phyloP scores from a whole-genome alignment of 306 rosid species.

The Cajanus cajan region DNA sequence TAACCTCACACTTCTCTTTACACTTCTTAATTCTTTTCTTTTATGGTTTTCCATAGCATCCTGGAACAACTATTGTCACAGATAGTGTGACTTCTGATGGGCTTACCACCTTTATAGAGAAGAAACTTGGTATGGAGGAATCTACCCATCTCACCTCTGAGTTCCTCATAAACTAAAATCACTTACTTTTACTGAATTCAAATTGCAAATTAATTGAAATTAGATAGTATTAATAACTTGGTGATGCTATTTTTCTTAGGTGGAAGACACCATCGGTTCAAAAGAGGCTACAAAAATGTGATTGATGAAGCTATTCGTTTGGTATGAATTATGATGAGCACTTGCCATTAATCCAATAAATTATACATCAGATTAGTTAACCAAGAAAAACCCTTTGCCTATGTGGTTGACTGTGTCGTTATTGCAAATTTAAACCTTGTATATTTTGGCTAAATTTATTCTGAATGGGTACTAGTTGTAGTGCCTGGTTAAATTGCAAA shows the following conservation, averaged over 20 bases:
- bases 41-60: constrained; percentile 58
- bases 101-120: constrained; percentile 85
- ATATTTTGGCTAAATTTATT: neutral
- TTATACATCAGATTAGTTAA: constrained; percentile 6
- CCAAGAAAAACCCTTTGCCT: neutral
- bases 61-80: constrained; percentile 91
- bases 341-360: constrained; percentile 23
- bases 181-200: constrained; percentile 3
- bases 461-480: neutral
- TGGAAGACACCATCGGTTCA: constrained; percentile 94
- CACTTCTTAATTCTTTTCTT: constrained; percentile 14
- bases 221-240: constrained; percentile 5
- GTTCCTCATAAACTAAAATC: neutral
- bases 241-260: constrained; percentile 49
- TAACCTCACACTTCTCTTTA: neutral
- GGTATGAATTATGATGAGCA: constrained; percentile 46
- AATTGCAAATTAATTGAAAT: neutral
- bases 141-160: constrained; percentile 11
- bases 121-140: constrained; percentile 72
- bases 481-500: neutral
- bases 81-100: constrained; percentile 99
- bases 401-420: neutral
- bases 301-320: constrained; percentile 94
- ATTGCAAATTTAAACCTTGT: constrained; percentile 21
- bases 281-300: constrained; percentile 97